Evolutionary conservation across 2,329 filamentous ascomycete genomes (phyloP).

Genomic region (Aspergillus viridinutans): DNA sequence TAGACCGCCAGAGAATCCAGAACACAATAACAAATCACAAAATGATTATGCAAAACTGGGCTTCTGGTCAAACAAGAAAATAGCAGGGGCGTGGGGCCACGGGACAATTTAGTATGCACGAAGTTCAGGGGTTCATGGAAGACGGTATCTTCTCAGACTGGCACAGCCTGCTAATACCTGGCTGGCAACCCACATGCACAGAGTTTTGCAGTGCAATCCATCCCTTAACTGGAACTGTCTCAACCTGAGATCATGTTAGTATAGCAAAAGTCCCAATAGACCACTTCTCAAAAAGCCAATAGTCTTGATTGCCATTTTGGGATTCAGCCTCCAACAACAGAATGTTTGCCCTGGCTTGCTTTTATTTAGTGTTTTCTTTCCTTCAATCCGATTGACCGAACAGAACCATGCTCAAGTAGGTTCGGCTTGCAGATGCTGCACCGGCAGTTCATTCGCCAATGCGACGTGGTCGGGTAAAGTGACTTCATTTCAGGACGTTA

Average conservation of each 20-base stretch:
- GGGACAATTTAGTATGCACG: constrained; percentile 16
- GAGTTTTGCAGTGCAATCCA: constrained; percentile 1
- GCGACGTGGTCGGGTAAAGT: background rate
- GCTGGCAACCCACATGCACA: constrained; percentile 7
- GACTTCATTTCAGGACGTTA: background rate
- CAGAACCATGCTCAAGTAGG: background rate
- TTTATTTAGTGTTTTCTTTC: background rate
- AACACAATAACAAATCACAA: background rate
- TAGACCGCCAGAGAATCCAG: background rate
- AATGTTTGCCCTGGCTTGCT: background rate
- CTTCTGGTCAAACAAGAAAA: constrained; percentile 5
- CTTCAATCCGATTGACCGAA: background rate
- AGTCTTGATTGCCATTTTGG: background rate
- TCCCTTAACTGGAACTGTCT: constrained; percentile 9
- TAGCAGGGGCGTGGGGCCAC: constrained; percentile 8
- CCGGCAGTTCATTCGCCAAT: background rate
- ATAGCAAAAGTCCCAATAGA: background rate
- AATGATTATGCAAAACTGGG: background rate
- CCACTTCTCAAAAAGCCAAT: background rate
- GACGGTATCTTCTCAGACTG: constrained; percentile 5
- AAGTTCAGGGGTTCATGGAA: constrained; percentile 16
- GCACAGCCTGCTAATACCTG: constrained; percentile 4
- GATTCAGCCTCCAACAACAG: background rate
- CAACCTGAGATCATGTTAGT: background rate
- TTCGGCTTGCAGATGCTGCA: background rate